Evolutionary conservation across 495 filamentous ascomycete species (phyloP), one percentile per base, ranked within the genome.

Genomic region (Aspergillus olivimuriae): DNA sequence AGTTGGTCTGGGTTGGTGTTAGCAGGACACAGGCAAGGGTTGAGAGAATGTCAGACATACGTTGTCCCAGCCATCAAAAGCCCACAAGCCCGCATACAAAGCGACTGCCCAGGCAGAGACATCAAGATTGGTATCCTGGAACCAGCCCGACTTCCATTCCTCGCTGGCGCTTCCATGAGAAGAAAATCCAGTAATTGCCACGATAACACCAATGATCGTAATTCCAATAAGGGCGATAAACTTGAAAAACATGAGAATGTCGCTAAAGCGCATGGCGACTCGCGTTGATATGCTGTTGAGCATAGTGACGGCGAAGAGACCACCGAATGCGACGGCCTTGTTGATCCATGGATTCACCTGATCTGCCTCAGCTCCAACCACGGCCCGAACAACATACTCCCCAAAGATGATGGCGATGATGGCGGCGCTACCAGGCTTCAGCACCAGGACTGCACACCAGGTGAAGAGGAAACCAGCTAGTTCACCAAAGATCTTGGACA

Each of bases 1-100:
- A 97, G 66, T 96, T 98, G 46, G 91, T 91, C 88, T 94, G 51
- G 3, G 37, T n/a, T n/a, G 9, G n/a, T 12, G 18, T 38, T 21
- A 38, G 35, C n/a, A 3, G n/a, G n/a, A n/a, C n/a, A n/a, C 4
- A 6, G n/a, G 16, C 4, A 36, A 16, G 34, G 15, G 23, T 8
- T 9, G 17, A 33, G n/a, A 0, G n/a, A 28, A 26, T 33, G 17
- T 4, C 32, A 43, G 24, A 22, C 21, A 72, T 65, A 92, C 90
- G 63, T 98, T 98, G 58, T 98, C 92, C 92, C 92, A 98, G 15
- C 92, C 92, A 56, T 98, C 92, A 65, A 91, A 98, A 2, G 92
- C 92, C 92, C 92, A 98, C 2, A 98, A 72, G 8, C 92, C 92
- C 19, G 89, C 91, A 62, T 98, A 98, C 44, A 98, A 61, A 3